Evolutionary conservation across 2,329 filamentous ascomycete genomes (phyloP).

Genomic region (Pestalotiopsis sp.): DNA sequence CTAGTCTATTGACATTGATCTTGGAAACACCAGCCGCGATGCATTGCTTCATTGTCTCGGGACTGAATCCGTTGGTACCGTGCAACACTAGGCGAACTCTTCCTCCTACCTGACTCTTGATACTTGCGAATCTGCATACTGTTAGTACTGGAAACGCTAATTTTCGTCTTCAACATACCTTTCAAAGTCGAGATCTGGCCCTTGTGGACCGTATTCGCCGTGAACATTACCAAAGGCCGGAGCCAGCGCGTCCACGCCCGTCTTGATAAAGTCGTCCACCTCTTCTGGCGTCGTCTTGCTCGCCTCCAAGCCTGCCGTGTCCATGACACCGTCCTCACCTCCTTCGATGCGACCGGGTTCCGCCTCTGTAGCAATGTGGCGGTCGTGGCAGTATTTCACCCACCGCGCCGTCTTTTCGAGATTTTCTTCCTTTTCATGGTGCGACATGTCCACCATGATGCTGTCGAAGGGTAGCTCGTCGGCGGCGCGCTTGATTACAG

Average conservation of each 20-base stretch:
- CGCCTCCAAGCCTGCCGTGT: slow-evolving; percentile 47
- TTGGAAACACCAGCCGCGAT: slow-evolving; percentile 54
- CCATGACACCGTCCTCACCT: slow-evolving; percentile 68
- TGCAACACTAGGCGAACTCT: slow-evolving; percentile 53
- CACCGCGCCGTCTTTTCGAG: slow-evolving; percentile 64
- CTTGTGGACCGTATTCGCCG: slow-evolving; percentile 69
- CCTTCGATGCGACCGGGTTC: slow-evolving; percentile 70
- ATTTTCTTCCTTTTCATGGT: slow-evolving; percentile 73
- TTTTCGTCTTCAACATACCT: neutral
- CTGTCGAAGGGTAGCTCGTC: slow-evolving; percentile 63
- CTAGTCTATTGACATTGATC: slow-evolving; percentile 59
- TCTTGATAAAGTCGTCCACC: slow-evolving; percentile 69
- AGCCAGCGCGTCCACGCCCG: slow-evolving; percentile 74
- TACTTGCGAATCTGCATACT: slow-evolving; percentile 40
- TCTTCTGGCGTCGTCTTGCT: slow-evolving; percentile 68
- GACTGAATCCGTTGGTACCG: slow-evolving; percentile 56
- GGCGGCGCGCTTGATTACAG: slow-evolving; percentile 58
- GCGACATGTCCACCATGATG: slow-evolving; percentile 79
- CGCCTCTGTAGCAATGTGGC: slow-evolving; percentile 70
- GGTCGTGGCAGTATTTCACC: slow-evolving; percentile 62
- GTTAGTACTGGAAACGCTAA: neutral
- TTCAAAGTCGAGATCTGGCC: slow-evolving; percentile 62
- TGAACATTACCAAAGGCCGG: slow-evolving; percentile 79
- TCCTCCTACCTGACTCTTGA: slow-evolving; percentile 32
- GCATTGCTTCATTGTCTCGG: slow-evolving; percentile 50